A percentile compares a stretch with the other conserved stretches of the same genome.
Evolutionary conservation across 208 protist species (phyloP).

Genomic region (Trypanosoma platydactyli): DNA sequence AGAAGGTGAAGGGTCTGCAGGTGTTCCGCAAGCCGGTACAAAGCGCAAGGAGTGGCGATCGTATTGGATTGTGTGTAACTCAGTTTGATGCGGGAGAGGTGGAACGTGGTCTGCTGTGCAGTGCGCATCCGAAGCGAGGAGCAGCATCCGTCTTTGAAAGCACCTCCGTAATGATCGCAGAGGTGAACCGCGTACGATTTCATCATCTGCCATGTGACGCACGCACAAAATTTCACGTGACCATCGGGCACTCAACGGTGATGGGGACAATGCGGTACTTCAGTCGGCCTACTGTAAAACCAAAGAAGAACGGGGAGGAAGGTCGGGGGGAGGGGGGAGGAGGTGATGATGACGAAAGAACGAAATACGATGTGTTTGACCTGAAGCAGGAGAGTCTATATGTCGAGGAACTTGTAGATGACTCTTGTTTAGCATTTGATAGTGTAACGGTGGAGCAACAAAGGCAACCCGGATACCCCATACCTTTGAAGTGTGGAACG

Average conservation of each 20-base stretch:
- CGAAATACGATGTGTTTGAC: constrained; percentile 20
- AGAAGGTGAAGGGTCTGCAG: constrained; percentile 95
- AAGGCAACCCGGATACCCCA: constrained; percentile 28
- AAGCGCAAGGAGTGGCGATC: constrained; percentile 76
- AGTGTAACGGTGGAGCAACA: background rate
- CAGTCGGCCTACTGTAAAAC: constrained; percentile 17
- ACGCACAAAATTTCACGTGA: constrained; percentile 81
- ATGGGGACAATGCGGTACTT: constrained; percentile 88
- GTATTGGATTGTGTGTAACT: constrained; percentile 92
- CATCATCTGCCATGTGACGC: constrained; percentile 60
- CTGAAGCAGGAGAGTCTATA: constrained; percentile 38
- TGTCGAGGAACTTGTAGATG: constrained; percentile 50
- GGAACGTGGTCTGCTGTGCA: constrained; percentile 88
- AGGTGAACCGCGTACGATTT: constrained; percentile 75
- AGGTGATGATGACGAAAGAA: constrained; percentile 1
- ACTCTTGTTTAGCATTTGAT: constrained; percentile 32
- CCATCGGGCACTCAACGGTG: constrained; percentile 83
- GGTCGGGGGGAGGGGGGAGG: constrained; percentile 12
- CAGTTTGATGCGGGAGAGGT: constrained; percentile 90
- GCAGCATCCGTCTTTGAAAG: constrained; percentile 9
- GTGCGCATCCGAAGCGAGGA: constrained; percentile 15
- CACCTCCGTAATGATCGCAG: constrained; percentile 48
- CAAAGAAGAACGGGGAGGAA: background rate
- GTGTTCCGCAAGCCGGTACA: constrained; percentile 91
- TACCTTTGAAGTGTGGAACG: constrained; percentile 18